phyloP scores from a whole-genome alignment of 352 stramenopile species.

The Phytopythium litorale region DNA sequence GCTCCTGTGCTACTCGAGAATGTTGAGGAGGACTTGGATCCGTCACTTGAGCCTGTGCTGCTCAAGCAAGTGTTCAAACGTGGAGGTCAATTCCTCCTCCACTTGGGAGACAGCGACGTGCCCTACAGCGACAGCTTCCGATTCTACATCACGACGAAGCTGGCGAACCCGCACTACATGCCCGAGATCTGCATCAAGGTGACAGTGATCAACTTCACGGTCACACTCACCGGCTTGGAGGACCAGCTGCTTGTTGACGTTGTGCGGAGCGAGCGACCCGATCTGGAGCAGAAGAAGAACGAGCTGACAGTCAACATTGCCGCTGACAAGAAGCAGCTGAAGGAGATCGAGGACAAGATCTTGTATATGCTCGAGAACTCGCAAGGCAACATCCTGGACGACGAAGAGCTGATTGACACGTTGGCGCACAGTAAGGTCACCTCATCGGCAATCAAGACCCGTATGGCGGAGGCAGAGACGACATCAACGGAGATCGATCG shows the following conservation, averaged over 20 bases:
- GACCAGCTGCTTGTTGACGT: conserved; percentile 93
- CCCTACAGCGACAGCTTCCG: conserved; percentile 91
- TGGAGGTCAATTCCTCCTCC: conserved; percentile 83
- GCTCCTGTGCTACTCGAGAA: conserved; percentile 92
- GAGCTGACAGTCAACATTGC: conserved; percentile 91
- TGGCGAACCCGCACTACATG: conserved; percentile 94
- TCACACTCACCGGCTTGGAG: conserved; percentile 90
- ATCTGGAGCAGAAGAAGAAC: conserved; percentile 92
- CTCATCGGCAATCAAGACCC: conserved; percentile 86
- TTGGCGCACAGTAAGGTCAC: conserved; percentile 90
- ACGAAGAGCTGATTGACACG: conserved; percentile 92
- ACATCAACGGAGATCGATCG: conserved; percentile 90
- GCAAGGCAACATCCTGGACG: conserved; percentile 93
- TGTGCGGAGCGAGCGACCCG: conserved; percentile 88
- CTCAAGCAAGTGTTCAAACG: conserved; percentile 94
- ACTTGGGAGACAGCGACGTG: conserved; percentile 90
- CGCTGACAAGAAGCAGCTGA: conserved; percentile 90
- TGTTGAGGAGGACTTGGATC: conserved; percentile 92
- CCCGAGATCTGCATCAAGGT: conserved; percentile 95
- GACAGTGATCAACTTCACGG: conserved; percentile 94
- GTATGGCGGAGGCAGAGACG: conserved; percentile 87
- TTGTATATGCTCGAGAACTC: conserved; percentile 92
- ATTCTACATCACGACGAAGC: conserved; percentile 94
- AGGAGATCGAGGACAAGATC: conserved; percentile 95
- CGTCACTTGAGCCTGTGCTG: conserved; percentile 90